A percentile compares a stretch with the other conserved stretches of the same genome.
Conservation (phyloP, 73 alveolate species). For the Vitrella brassicaformis region DNA sequence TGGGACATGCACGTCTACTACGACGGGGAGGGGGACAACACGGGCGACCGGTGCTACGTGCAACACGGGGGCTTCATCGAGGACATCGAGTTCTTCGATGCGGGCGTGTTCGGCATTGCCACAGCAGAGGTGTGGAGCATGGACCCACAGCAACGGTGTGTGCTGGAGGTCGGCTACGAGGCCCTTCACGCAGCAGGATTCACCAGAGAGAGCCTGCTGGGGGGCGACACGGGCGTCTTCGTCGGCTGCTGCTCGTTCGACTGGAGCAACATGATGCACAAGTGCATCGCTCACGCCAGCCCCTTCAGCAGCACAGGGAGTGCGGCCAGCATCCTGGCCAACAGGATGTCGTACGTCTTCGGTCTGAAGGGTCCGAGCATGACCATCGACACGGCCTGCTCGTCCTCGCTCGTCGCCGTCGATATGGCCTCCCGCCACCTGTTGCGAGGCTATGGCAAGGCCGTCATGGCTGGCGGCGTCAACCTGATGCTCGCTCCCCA, state of each 20-base stretch:
- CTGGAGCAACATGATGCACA: not conserved
- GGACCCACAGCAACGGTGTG: slow-evolving; percentile 8
- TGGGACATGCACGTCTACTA: slow-evolving; percentile 1
- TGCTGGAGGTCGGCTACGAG: slow-evolving; percentile 3
- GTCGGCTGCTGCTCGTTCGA: not conserved
- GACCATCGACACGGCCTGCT: slow-evolving; percentile 3
- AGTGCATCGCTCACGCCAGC: not conserved
- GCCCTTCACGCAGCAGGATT: not conserved
- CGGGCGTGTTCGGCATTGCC: not conserved
- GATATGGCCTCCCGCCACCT: not conserved
- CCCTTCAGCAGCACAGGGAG: not conserved
- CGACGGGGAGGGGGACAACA: not conserved
- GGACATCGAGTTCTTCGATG: slow-evolving; percentile 5
- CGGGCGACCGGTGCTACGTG: slow-evolving; percentile 1
- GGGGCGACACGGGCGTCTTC: not conserved
- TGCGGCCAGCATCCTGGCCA: not conserved
- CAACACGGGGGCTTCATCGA: slow-evolving; percentile 1
- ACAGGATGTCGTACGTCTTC: slow-evolving; percentile 3
- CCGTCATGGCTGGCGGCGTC: not conserved
- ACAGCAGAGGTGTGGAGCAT: not conserved
- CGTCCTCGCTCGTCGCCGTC: not conserved
- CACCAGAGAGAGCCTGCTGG: not conserved
- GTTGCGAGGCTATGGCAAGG: not conserved
- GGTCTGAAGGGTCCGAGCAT: not conserved
- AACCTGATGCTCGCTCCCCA: slow-evolving; percentile 25